These are phyloP conservation scores for Nakaseomyces sp. DNA, from an alignment of 1,139 yeast species.

Conservation along the genomic window DNA sequence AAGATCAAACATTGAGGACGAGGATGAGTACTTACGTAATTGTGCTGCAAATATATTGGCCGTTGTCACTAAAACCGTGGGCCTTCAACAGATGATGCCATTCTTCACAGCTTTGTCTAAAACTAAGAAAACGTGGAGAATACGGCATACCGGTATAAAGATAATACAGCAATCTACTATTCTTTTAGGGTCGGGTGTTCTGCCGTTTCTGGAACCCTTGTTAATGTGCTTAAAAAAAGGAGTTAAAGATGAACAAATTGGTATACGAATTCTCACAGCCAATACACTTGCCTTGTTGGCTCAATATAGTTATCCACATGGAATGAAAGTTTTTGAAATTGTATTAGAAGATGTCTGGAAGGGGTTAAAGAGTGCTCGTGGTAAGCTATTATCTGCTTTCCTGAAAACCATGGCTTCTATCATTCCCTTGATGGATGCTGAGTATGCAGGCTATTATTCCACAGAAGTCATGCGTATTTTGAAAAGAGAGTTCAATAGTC, in stretches of 20 bases:
- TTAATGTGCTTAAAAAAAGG: slow-evolving; percentile 54
- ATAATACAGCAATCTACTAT: slow-evolving; percentile 69
- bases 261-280: slow-evolving; percentile 64
- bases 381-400: slow-evolving; percentile 68
- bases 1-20: slow-evolving; percentile 74
- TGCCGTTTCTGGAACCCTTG: slow-evolving; percentile 64
- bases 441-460: slow-evolving; percentile 71
- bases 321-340: slow-evolving; percentile 67
- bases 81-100: slow-evolving; percentile 63
- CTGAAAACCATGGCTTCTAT: slow-evolving; percentile 71
- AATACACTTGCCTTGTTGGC: slow-evolving; percentile 68
- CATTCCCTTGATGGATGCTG: slow-evolving; percentile 80
- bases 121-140: slow-evolving; percentile 75
- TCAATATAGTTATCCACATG: slow-evolving; percentile 81
- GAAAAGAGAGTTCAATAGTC: slow-evolving; percentile 64
- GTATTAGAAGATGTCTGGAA: slow-evolving; percentile 71
- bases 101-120: slow-evolving; percentile 74
- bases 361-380: slow-evolving; percentile 71
- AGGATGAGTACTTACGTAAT: slow-evolving; percentile 75
- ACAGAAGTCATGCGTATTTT: slow-evolving; percentile 61
- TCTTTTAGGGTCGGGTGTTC: slow-evolving; percentile 60
- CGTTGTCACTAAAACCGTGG: slow-evolving; percentile 73
- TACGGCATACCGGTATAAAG: slow-evolving; percentile 80
- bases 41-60: slow-evolving; percentile 76
- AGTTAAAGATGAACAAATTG: slow-evolving; percentile 61